Conservation (phyloP, 2,329 filamentous ascomycete species). For the Botrytis byssoidea region DNA sequence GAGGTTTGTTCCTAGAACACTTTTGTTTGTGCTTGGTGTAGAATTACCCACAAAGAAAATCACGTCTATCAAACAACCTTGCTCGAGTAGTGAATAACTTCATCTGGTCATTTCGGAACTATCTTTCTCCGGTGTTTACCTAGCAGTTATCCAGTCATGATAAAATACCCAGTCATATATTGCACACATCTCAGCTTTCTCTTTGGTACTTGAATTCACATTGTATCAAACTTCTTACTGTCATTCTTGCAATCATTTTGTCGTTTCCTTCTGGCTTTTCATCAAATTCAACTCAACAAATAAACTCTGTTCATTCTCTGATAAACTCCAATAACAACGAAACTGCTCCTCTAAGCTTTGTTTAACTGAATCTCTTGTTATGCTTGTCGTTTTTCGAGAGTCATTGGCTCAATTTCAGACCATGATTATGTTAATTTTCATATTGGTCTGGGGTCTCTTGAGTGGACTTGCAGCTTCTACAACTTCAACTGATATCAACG, state of each 20-base stretch:
- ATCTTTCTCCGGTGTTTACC: background rate
- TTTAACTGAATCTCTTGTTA: background rate
- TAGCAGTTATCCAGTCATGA: background rate
- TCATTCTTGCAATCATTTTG: background rate
- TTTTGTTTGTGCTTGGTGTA: background rate
- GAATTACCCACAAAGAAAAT: background rate
- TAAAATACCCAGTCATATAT: background rate
- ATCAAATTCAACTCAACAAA: background rate
- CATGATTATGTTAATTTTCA: background rate
- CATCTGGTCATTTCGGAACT: background rate
- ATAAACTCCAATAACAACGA: background rate
- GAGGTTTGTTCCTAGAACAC: background rate
- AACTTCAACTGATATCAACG: background rate
- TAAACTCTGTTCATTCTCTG: background rate
- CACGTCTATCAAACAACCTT: background rate
- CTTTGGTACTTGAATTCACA: background rate
- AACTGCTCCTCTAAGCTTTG: background rate
- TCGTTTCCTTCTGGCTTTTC: background rate
- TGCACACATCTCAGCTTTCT: background rate
- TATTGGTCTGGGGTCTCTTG: background rate
- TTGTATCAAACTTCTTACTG: background rate
- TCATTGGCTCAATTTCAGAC: background rate
- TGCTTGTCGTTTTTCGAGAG: background rate
- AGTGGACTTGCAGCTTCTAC: background rate
- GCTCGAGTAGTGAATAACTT: background rate